Base-by-base conservation (phyloP, 495 filamentous ascomycete species). In the Penicillium atrosanguineum region DNA sequence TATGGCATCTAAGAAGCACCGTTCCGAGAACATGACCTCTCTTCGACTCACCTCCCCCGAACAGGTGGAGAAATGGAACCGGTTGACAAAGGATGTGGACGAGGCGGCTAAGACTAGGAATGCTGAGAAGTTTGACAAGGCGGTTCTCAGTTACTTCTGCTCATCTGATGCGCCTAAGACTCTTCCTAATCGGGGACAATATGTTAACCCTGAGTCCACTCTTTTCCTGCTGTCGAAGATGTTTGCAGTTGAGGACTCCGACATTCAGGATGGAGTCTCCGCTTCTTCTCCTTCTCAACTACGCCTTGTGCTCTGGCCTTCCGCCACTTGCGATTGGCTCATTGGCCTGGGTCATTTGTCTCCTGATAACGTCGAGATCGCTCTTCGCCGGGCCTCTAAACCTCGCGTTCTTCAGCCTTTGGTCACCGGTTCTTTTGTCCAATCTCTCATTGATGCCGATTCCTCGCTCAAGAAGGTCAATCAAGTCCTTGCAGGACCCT, bases 311-410 rank as follows among this genome's bases (percentile, higher is more conserved):
- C 73, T 71, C 41, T 87, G 64, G 76, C 83, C 66, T 59, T 70
- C 59, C 64, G 74, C 59, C 69, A 81, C 69, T 54, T 84, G 57
- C 53, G 74, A 78, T 16, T 89, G 87, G 73, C 75, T 91, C 1
- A 74, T 84, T 16, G 69, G 79, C 29, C 70, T 79, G 7, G 85
- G 86, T n/a, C 79, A 88, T 50, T 53, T 91, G 31, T 83, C 79
- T 9, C 57, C 76, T 0, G 75, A 80, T 12, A 87, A 86, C 44
- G 68, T 90, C 36, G 83, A 83, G 52, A 78, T 72, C 46, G 69
- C 72, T 11, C 76, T 56, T 71, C 86, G 50, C 68, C 88, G 71
- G 67, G 74, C 69, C 68, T 74, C 53, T 36, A 79, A 78, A 56
- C 74, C 74, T 0, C 63, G 65, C 20, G 69, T 78, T 34, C 52